Base-by-base conservation (phyloP, 2,329 filamentous ascomycete genomes). In the Conoideocrella luteorostrata region DNA sequence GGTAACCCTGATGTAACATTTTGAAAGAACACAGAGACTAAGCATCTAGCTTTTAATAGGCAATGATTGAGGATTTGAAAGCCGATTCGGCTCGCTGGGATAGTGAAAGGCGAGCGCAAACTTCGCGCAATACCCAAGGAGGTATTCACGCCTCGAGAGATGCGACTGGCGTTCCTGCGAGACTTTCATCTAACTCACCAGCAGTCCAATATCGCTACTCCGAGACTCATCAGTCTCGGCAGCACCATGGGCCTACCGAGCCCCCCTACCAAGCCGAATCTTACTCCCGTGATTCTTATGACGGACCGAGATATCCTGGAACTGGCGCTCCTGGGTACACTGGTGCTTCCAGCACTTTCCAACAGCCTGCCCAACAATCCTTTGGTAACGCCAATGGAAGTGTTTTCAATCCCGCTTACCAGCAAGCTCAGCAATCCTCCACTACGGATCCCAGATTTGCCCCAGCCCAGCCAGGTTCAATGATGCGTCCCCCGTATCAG, bases 1-100 rank as follows among this genome's bases (percentile, higher is more conserved):
- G n/a, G n/a, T n/a, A 15, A 15, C 12, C 12, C 32, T 17, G n/a
- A n/a, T n/a, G 5, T 7, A 29, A 7, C 15, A 18, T 15, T 21
- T 33, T 4, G 9, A 13, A 33, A 5, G 9, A 17, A 3, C n/a
- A 12, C n/a, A 7, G 11, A 44, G n/a, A 24, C 26, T 46, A 12
- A 41, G 36, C 10, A 20, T 18, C 10, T 17, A 17, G 15, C n/a
- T 15, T 29, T 20, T 63, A n/a, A 45, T 29, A 80, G 77, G 75
- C 77, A 46, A 80, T 80, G 77, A 80, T 80, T 42, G 75, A 77
- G 59, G 76, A 80, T 53, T 64, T 80, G 46, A 80, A 80, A 56
- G 74, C 72, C 59, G 77, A 80, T 60, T 80, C 77, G 51, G 72
- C 75, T 49, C 72, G 76, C 48, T 80, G 77, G 77, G 76, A 80